A percentile compares a stretch with the other conserved stretches of the same genome.
Evolutionary conservation across 306 rosid genomes (phyloP).

Genomic region (Cercis canadensis): DNA sequence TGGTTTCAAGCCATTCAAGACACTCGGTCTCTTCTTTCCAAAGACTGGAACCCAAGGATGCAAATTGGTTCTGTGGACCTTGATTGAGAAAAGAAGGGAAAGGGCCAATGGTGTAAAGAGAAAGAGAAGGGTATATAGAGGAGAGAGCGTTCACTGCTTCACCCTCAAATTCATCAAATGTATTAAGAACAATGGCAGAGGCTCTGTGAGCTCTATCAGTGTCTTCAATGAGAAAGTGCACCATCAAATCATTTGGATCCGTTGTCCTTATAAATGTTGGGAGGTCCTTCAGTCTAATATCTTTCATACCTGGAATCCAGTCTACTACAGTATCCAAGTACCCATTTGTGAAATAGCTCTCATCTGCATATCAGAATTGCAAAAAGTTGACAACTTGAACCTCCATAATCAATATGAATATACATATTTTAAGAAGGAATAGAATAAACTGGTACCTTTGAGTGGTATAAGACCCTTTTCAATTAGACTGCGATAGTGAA

Average conservation of each 20-base stretch:
- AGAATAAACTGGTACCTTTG: too few relatives aligned
- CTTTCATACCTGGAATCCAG: conserved; percentile 36
- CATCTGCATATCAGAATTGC: conserved; percentile 9
- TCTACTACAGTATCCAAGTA: conserved; percentile 26
- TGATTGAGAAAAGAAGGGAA: background rate
- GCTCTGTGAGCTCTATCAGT: conserved; percentile 4
- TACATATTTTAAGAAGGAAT: background rate
- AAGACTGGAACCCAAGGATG: conserved; percentile 13
- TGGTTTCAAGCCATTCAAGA: conserved; percentile 27
- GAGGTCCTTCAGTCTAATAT: conserved; percentile 33
- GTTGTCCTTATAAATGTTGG: conserved; percentile 27
- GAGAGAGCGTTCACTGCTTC: conserved; percentile 23
- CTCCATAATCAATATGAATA: background rate
- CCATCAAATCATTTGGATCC: conserved; percentile 15
- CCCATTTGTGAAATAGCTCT: conserved; percentile 26
- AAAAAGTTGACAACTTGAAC: background rate
- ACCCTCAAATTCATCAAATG: conserved; percentile 33
- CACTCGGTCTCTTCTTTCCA: conserved; percentile 26
- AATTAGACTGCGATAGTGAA: too few relatives aligned
- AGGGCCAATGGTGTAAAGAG: background rate
- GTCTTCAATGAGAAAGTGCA: background rate
- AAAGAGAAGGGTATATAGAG: conserved; percentile 1
- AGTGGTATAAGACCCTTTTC: too few relatives aligned
- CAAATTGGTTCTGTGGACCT: background rate
- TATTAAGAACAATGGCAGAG: conserved; percentile 28